These are phyloP conservation scores for Fusarium sulawesiense DNA, from an alignment of 2,329 filamentous ascomycete species.

Conservation along the genomic window DNA sequence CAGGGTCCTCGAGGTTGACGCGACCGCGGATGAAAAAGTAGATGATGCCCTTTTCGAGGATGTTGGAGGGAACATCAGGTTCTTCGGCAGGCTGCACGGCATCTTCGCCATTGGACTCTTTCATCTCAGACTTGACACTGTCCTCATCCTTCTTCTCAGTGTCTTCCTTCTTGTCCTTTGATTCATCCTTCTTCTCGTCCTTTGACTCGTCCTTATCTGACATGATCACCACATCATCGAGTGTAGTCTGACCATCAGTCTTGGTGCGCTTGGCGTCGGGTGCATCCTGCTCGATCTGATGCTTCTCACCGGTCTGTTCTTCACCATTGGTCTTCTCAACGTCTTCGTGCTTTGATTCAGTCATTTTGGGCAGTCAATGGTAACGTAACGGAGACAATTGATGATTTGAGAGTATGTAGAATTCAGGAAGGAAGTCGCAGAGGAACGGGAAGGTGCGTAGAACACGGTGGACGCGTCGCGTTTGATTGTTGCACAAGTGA, in stretches of 20 bases:
- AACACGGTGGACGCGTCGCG: constrained; percentile 29
- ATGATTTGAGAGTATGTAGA: neutral
- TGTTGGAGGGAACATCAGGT: constrained; percentile 57
- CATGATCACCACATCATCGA: constrained; percentile 35
- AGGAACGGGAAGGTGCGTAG: neutral
- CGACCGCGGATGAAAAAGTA: constrained; percentile 91
- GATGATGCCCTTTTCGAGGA: constrained; percentile 88
- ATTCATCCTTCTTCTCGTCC: neutral
- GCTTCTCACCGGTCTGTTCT: constrained; percentile 44
- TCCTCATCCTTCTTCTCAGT: constrained; percentile 13
- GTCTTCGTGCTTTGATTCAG: constrained; percentile 13
- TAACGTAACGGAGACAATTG: neutral
- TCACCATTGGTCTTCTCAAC: constrained; percentile 19
- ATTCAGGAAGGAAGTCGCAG: neutral
- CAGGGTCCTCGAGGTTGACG: constrained; percentile 77
- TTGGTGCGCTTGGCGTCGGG: constrained; percentile 47
- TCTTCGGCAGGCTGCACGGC: constrained; percentile 42
- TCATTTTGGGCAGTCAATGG: constrained; percentile 20
- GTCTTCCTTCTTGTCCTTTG: neutral
- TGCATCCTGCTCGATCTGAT: constrained; percentile 44
- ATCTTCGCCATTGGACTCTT: constrained; percentile 21
- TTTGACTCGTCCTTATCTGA: neutral
- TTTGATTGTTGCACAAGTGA: constrained; percentile 34
- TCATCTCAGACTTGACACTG: constrained; percentile 1
- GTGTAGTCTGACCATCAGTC: constrained; percentile 37